Evolutionary conservation across 257 asterid genomes (phyloP).

Genomic region (Solanum dulcamara): DNA sequence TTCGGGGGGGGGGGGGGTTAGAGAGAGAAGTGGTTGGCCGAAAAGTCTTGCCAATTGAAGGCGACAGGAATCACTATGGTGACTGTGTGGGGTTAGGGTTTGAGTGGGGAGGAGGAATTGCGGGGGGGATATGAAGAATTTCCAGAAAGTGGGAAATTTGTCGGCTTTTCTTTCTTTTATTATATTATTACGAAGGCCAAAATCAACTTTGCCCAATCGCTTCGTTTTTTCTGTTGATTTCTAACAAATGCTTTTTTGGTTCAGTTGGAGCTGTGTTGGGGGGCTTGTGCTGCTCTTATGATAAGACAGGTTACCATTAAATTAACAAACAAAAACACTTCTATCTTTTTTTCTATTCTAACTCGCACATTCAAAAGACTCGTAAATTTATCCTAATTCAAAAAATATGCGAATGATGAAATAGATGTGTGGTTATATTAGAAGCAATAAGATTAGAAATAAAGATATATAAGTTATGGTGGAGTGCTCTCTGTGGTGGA

Average conservation of each 20-base stretch:
- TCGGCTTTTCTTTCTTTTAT: neutral
- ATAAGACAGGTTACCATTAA: neutral
- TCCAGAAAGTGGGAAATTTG: neutral
- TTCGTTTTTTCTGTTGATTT: neutral
- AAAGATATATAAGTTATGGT: too few relatives aligned
- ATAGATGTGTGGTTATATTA: too few relatives aligned
- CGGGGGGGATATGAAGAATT: neutral
- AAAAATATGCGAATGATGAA: too few relatives aligned
- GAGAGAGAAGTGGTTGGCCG: constrained; percentile 31
- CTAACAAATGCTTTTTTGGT: neutral
- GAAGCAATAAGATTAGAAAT: too few relatives aligned
- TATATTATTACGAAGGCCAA: neutral
- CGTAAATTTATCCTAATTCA: too few relatives aligned
- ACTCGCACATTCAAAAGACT: too few relatives aligned
- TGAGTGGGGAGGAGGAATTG: neutral
- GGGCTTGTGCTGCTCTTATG: neutral
- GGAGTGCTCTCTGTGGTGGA: too few relatives aligned
- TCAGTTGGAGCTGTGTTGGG: neutral
- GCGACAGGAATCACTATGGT: constrained; percentile 85
- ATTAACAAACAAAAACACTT: neutral
- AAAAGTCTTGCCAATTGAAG: constrained; percentile 66
- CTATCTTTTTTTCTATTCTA: too few relatives aligned
- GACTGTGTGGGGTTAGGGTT: constrained; percentile 41
- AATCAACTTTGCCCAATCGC: neutral
- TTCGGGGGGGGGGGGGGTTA: neutral